Percentiles rank a stretch among this genome's conserved stretches.
Evolutionary conservation across 352 stramenopile species (phyloP).

Genomic region (Pilasporangium apinafurcum): DNA sequence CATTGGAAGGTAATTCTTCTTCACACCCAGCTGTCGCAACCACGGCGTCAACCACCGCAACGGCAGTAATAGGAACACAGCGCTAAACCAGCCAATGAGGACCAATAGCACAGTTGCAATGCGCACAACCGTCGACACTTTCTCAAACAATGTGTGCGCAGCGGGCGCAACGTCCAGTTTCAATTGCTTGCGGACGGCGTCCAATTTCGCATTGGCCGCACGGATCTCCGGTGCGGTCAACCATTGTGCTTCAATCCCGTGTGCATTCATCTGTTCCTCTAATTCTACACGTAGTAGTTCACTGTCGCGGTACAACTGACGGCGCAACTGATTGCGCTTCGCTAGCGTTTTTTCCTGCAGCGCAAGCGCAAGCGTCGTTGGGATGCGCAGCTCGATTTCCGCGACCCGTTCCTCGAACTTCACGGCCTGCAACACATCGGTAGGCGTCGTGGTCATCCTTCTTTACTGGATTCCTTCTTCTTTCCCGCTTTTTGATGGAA

Average conservation of each 20-base stretch:
- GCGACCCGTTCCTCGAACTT: conserved; percentile 49
- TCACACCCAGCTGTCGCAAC: conserved; percentile 43
- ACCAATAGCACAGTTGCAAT: conserved; percentile 60
- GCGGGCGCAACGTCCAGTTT: conserved; percentile 48
- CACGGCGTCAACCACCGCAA: conserved; percentile 52
- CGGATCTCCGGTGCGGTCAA: conserved; percentile 34
- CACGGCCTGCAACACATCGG: conserved; percentile 49
- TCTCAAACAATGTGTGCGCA: conserved; percentile 37
- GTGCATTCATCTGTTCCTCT: conserved; percentile 65
- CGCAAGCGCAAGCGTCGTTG: conserved; percentile 30
- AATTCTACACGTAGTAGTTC: conserved; percentile 75
- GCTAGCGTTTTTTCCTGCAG: conserved; percentile 33
- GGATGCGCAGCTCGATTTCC: conserved; percentile 42
- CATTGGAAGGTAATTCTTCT: conserved; percentile 78
- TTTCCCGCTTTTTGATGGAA: not conserved
- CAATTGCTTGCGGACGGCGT: conserved; percentile 57
- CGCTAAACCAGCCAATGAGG: conserved; percentile 73
- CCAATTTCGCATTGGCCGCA: conserved; percentile 43
- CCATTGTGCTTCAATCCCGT: conserved; percentile 60
- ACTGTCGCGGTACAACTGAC: conserved; percentile 62
- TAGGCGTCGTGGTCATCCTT: conserved; percentile 18
- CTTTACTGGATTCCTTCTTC: not conserved
- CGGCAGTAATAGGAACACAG: conserved; percentile 55
- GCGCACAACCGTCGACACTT: conserved; percentile 56
- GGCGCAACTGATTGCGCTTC: conserved; percentile 66